A percentile compares a stretch with the other conserved stretches of the same genome.
Evolutionary conservation across 306 rosid genomes (phyloP).

Genomic region (Pachyrhizus erosus): DNA sequence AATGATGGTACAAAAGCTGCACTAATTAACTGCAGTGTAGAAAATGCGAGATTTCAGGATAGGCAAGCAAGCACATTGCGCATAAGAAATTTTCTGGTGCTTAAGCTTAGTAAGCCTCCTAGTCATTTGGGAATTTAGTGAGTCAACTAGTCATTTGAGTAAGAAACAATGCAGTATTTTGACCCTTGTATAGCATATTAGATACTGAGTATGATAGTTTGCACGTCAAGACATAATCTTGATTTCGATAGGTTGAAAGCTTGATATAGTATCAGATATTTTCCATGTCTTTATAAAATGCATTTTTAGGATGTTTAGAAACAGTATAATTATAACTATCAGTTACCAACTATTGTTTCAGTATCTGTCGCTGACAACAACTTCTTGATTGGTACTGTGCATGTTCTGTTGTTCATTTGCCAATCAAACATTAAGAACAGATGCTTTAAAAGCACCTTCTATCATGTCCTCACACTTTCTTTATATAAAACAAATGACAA

Average conservation of each 20-base stretch:
- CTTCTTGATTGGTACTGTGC: slow-evolving; percentile 10
- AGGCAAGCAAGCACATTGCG: neutral
- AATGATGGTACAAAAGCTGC: neutral
- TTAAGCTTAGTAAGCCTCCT: slow-evolving; percentile 20
- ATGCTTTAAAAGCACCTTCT: neutral
- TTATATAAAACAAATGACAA: slow-evolving; percentile 8
- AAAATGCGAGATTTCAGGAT: slow-evolving; percentile 11
- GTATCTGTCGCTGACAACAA: neutral
- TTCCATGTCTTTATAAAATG: neutral
- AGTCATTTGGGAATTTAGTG: slow-evolving; percentile 12
- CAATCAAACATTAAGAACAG: slow-evolving; percentile 17
- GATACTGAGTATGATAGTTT: slow-evolving; percentile 15
- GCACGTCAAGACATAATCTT: slow-evolving; percentile 22
- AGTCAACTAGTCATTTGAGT: slow-evolving; percentile 25
- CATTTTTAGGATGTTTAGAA: neutral
- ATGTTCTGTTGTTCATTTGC: slow-evolving; percentile 26
- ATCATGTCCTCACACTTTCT: neutral
- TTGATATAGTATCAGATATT: slow-evolving; percentile 2
- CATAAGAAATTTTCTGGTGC: neutral
- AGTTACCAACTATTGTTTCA: neutral
- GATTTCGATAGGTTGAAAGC: slow-evolving; percentile 21
- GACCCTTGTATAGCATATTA: neutral
- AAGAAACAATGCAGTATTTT: slow-evolving; percentile 24
- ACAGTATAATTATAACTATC: neutral
- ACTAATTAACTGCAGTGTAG: slow-evolving; percentile 16